Evolutionary conservation across 306 rosid species (phyloP).

Genomic region (Corylus heterophylla): DNA sequence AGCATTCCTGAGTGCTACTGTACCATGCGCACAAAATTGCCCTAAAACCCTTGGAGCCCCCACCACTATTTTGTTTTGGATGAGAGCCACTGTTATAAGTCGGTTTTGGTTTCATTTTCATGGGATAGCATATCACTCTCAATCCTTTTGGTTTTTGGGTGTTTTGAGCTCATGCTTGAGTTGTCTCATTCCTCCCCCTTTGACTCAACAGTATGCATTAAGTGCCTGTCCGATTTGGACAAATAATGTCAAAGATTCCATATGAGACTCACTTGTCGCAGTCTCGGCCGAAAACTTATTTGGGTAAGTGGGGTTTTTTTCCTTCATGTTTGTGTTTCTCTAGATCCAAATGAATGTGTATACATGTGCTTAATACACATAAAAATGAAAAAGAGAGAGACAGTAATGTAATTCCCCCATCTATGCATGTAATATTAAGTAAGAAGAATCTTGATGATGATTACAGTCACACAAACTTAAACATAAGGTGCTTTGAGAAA

Average conservation of each 20-base stretch:
- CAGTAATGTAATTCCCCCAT: too few relatives aligned
- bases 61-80: constrained; percentile 30
- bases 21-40: constrained; percentile 62
- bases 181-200: constrained; percentile 32
- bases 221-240: too few relatives aligned
- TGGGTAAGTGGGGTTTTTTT: too few relatives aligned
- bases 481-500: constrained; percentile 4
- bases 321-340: too few relatives aligned
- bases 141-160: background rate
- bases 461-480: constrained; percentile 38
- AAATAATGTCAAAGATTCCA: too few relatives aligned
- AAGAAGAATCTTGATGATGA: constrained; percentile 50
- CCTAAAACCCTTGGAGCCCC: constrained; percentile 48
- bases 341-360: too few relatives aligned
- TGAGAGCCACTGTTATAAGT: constrained; percentile 7
- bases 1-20: constrained; percentile 66
- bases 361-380: too few relatives aligned
- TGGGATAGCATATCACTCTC: background rate
- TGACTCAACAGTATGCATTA: too few relatives aligned
- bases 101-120: background rate
- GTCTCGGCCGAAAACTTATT: too few relatives aligned
- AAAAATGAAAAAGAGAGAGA: too few relatives aligned
- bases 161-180: constrained; percentile 33
- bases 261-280: too few relatives aligned
- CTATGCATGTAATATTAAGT: constrained; percentile 14